Evolutionary conservation across 495 filamentous ascomycete genomes (phyloP).

Genomic region (Lindgomyces ingoldianus): DNA sequence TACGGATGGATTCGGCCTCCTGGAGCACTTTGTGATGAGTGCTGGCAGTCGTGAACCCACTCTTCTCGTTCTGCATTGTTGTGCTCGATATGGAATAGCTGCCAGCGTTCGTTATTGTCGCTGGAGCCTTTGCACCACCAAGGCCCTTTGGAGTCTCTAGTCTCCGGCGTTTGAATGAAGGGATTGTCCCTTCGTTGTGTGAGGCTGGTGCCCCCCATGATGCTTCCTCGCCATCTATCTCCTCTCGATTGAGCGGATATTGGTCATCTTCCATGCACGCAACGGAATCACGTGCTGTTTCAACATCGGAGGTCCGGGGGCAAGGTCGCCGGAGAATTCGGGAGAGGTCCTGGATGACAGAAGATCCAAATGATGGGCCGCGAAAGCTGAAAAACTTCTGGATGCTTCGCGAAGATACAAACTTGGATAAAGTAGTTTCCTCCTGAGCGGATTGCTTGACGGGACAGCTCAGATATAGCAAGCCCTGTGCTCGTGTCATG

Average conservation of each 20-base stretch:
- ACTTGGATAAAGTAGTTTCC: constrained; percentile 63
- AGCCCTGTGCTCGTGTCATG: constrained; percentile 90
- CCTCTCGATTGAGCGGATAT: constrained; percentile 63
- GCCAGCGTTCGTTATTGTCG: constrained; percentile 36
- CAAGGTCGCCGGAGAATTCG: constrained; percentile 62
- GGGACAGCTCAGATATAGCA: constrained; percentile 91
- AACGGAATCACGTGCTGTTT: constrained; percentile 47
- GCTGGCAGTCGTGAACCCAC: constrained; percentile 41
- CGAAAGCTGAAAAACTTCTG: constrained; percentile 54
- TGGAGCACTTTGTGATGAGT: constrained; percentile 31
- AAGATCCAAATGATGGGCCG: constrained; percentile 59
- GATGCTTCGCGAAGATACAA: constrained; percentile 56
- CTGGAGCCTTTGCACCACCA: constrained; percentile 13
- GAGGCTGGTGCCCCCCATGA: constrained; percentile 27
- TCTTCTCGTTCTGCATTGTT: constrained; percentile 16
- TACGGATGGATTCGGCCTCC: constrained; percentile 27
- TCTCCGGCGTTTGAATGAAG: constrained; percentile 31
- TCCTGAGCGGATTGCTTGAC: constrained; percentile 63
- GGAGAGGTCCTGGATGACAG: constrained; percentile 60
- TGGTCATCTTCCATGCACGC: constrained; percentile 60
- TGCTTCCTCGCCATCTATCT: constrained; percentile 44
- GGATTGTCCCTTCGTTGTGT: constrained; percentile 2
- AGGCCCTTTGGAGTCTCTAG: background rate
- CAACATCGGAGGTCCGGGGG: constrained; percentile 54
- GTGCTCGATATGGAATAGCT: constrained; percentile 36